phyloP scores from a whole-genome alignment of 1,139 yeast genomes.

The Wickerhamiella infanticola region DNA sequence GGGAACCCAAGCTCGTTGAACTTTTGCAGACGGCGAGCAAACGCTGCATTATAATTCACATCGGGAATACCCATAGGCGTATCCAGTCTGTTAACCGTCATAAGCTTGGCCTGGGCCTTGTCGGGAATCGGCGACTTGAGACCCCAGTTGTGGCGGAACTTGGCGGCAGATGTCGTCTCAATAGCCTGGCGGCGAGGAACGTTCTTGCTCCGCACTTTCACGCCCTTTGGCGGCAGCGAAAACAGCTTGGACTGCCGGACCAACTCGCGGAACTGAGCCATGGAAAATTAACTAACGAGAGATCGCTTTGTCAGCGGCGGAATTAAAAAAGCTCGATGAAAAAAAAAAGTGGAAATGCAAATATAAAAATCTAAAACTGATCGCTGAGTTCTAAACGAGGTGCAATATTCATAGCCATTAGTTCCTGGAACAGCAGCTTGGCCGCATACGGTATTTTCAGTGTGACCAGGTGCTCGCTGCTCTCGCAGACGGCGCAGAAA shows the following conservation, averaged over 20 bases:
- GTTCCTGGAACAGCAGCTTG: slow-evolving; percentile 85
- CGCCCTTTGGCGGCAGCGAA: slow-evolving; percentile 12
- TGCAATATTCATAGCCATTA: slow-evolving; percentile 93
- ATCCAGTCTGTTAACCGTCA: slow-evolving; percentile 38
- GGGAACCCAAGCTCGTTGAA: slow-evolving; percentile 23
- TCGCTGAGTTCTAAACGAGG: slow-evolving; percentile 85
- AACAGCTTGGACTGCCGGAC: slow-evolving; percentile 15
- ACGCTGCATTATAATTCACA: slow-evolving; percentile 9
- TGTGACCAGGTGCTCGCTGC: slow-evolving; percentile 69
- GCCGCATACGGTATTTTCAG: slow-evolving; percentile 99
- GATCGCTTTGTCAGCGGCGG: not conserved
- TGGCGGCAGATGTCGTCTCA: slow-evolving; percentile 40
- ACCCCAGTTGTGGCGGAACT: slow-evolving; percentile 48
- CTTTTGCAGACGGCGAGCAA: slow-evolving; percentile 17
- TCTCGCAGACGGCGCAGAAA: slow-evolving; percentile 94
- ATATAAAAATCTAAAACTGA: slow-evolving; percentile 32
- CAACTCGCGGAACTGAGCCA: slow-evolving; percentile 10
- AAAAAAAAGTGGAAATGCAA: not conserved
- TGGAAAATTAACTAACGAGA: not conserved
- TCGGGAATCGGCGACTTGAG: slow-evolving; percentile 42
- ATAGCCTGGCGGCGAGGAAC: slow-evolving; percentile 33
- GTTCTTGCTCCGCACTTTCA: slow-evolving; percentile 5
- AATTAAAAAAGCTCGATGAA: not conserved
- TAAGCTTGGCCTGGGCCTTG: slow-evolving; percentile 32
- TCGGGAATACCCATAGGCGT: slow-evolving; percentile 18